Percentiles rank a stretch among this genome's conserved stretches.
Conservation (phyloP, 495 filamentous ascomycete genomes). For the Letharia columbiana region DNA sequence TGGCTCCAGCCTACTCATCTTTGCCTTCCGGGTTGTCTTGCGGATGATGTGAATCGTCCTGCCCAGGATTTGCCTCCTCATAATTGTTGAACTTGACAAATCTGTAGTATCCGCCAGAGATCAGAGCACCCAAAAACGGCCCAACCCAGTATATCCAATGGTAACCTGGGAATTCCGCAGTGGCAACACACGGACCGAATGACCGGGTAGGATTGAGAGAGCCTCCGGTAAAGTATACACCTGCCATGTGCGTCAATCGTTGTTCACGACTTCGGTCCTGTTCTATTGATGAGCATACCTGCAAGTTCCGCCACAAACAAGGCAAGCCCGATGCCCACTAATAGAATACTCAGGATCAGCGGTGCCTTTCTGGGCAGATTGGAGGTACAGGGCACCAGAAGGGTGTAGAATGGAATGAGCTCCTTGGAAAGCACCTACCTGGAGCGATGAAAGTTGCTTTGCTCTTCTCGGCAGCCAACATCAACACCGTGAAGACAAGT, state of each 20-base stretch:
- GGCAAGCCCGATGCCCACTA: slow-evolving; percentile 61
- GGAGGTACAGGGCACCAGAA: background rate
- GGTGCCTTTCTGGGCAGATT: slow-evolving; percentile 44
- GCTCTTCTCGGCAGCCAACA: slow-evolving; percentile 33
- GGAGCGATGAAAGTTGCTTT: slow-evolving; percentile 42
- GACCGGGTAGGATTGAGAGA: slow-evolving; percentile 65
- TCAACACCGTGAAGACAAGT: slow-evolving; percentile 38
- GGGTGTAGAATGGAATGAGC: background rate
- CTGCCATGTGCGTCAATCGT: slow-evolving; percentile 28
- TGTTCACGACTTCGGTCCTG: background rate
- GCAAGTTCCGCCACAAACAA: slow-evolving; percentile 63
- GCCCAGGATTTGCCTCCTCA: slow-evolving; percentile 71
- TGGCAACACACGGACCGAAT: slow-evolving; percentile 63
- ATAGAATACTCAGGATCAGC: slow-evolving; percentile 51
- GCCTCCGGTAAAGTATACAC: slow-evolving; percentile 63
- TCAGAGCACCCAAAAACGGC: slow-evolving; percentile 53
- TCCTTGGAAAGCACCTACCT: background rate
- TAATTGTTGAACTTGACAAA: slow-evolving; percentile 62
- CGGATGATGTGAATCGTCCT: slow-evolving; percentile 39
- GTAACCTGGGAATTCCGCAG: slow-evolving; percentile 52
- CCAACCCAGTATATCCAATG: slow-evolving; percentile 59
- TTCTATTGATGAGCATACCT: slow-evolving; percentile 33
- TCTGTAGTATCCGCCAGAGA: slow-evolving; percentile 60
- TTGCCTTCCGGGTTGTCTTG: slow-evolving; percentile 3
- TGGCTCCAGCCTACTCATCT: background rate